phyloP scores from a whole-genome alignment of 805 yeast genomes.

The Ogataea methylovora region DNA sequence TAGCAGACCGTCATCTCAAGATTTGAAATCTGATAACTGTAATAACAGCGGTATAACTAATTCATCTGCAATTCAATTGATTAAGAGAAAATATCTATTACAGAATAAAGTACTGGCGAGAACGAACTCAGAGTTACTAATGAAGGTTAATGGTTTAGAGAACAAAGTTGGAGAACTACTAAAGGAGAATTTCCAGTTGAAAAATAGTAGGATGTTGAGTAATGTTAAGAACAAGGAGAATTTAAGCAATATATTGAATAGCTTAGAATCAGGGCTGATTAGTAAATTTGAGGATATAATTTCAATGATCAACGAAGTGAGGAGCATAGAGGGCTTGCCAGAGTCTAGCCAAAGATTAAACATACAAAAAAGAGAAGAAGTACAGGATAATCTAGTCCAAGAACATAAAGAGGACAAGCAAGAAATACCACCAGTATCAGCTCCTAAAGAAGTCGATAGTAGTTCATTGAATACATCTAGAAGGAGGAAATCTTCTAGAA shows the following conservation, averaged over 20 bases:
- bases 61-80: slow-evolving; percentile 1
- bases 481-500: slow-evolving; percentile 1
- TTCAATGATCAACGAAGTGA: slow-evolving; percentile 32
- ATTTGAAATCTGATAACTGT: neutral
- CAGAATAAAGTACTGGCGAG: slow-evolving; percentile 57
- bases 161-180: slow-evolving; percentile 25
- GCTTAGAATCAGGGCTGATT: slow-evolving; percentile 34
- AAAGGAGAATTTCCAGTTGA: slow-evolving; percentile 19
- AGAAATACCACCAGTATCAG: too few relatives aligned
- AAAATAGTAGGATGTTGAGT: slow-evolving; percentile 13
- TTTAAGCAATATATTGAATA: slow-evolving; percentile 21
- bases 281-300: slow-evolving; percentile 38
- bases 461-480: neutral
- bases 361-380: neutral
- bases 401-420: too few relatives aligned
- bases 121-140: slow-evolving; percentile 45
- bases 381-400: too few relatives aligned
- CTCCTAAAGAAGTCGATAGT: neutral
- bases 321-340: slow-evolving; percentile 28
- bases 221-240: slow-evolving; percentile 11
- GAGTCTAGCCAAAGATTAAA: slow-evolving; percentile 1
- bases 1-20: neutral
- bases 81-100: slow-evolving; percentile 22
- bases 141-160: slow-evolving; percentile 47
- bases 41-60: neutral